Conservation (phyloP, 768 basidiomycete species). For the Vararia minispora region DNA sequence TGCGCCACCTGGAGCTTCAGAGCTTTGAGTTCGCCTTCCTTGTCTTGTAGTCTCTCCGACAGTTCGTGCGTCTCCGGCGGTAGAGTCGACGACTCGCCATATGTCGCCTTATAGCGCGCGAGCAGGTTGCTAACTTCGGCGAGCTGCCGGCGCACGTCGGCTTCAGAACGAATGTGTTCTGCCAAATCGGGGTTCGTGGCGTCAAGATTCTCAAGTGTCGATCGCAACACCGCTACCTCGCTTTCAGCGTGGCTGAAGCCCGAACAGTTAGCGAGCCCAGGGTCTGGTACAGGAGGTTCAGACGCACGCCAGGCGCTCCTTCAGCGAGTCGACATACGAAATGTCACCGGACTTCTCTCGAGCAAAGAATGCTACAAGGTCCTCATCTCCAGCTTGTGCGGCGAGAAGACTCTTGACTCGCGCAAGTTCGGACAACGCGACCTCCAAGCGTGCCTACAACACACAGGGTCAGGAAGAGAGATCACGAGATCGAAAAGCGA, state of each 20-base stretch:
- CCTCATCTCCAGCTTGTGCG: constrained; percentile 56
- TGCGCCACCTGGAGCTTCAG: constrained; percentile 56
- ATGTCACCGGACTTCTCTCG: constrained; percentile 40
- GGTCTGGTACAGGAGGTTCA: no score
- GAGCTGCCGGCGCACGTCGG: constrained; percentile 38
- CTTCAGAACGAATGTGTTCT: constrained; percentile 37
- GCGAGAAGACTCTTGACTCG: constrained; percentile 71
- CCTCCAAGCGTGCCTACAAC: constrained; percentile 57
- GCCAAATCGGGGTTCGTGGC: constrained; percentile 42
- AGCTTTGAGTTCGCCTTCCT: constrained; percentile 56
- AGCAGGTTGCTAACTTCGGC: constrained; percentile 35
- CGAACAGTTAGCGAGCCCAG: no score
- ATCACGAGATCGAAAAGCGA: background rate
- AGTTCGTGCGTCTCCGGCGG: constrained; percentile 43
- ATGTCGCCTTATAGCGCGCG: constrained; percentile 48
- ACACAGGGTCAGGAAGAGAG: background rate
- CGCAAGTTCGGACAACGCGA: constrained; percentile 59
- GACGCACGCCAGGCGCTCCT: constrained; percentile 44
- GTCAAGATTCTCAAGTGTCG: constrained; percentile 36
- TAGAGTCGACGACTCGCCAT: constrained; percentile 37
- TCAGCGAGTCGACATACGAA: constrained; percentile 41
- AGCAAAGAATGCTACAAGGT: constrained; percentile 63
- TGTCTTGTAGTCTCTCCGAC: constrained; percentile 42
- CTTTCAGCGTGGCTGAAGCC: no score
- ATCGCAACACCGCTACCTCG: no score